Percentiles rank a stretch among this genome's conserved stretches.
Conservation (phyloP, 257 asterid genomes). For the Linaria vulgaris region DNA sequence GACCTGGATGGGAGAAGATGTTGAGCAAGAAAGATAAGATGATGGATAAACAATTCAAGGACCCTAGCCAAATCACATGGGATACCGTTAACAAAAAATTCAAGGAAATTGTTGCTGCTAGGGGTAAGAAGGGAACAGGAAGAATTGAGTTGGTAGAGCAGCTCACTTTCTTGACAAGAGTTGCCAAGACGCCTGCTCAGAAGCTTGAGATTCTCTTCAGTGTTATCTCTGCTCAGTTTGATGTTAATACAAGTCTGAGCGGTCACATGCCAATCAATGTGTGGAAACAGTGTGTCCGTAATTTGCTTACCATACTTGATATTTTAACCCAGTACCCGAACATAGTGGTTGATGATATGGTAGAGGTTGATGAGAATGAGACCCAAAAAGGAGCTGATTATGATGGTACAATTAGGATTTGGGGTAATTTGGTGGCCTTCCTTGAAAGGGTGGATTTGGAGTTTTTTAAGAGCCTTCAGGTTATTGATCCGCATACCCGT, state of each 20-base stretch:
- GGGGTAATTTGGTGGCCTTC: constrained; percentile 96
- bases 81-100: constrained; percentile 88
- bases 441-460: constrained; percentile 85
- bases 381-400: constrained; percentile 80
- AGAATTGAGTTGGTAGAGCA: constrained; percentile 89
- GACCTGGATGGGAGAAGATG: constrained; percentile 76
- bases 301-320: constrained; percentile 70
- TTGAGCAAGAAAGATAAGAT: constrained; percentile 87
- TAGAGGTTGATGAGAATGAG: constrained; percentile 90
- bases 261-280: constrained; percentile 97
- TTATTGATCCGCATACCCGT: constrained; percentile 93
- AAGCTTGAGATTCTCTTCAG: constrained; percentile 92
- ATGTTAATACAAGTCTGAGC: constrained; percentile 75
- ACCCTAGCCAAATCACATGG: constrained; percentile 91
- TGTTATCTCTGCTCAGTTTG: constrained; percentile 89
- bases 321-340: constrained; percentile 73
- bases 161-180: constrained; percentile 87
- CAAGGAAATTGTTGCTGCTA: constrained; percentile 83
- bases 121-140: constrained; percentile 96
- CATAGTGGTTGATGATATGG: constrained; percentile 87
- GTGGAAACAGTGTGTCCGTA: constrained; percentile 88
- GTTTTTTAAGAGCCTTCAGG: constrained; percentile 90
- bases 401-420: constrained; percentile 66
- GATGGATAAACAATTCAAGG: constrained; percentile 87
- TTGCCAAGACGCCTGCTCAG: constrained; percentile 96